Percentiles rank a stretch among this genome's conserved stretches.
phyloP scores from a whole-genome alignment of 2,329 filamentous ascomycete genomes.

The Phyllachora maydis region DNA sequence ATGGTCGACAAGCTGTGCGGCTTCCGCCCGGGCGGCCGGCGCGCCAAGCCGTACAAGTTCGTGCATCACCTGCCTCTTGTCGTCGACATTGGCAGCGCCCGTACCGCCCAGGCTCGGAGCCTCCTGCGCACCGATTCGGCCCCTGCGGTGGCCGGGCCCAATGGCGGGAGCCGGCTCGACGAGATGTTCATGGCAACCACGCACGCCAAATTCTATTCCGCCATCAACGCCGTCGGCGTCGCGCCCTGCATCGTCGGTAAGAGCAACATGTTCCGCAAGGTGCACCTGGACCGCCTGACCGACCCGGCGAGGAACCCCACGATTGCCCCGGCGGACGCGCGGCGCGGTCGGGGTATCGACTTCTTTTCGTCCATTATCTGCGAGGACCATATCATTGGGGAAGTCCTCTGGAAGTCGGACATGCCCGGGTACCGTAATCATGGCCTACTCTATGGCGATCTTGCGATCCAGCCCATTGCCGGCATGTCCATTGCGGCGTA shows the following conservation, averaged over 20 bases:
- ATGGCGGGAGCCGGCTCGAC: constrained; percentile 61
- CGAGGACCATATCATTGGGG: constrained; percentile 90
- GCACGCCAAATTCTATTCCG: constrained; percentile 93
- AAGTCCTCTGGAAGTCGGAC: constrained; percentile 62
- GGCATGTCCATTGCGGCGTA: constrained; percentile 63
- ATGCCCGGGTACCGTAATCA: constrained; percentile 55
- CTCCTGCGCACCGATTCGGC: constrained; percentile 4
- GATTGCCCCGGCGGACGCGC: constrained; percentile 14
- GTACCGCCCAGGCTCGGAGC: too few species aligned
- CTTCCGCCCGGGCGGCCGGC: constrained; percentile 24
- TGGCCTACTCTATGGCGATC: constrained; percentile 62
- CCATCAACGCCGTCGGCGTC: constrained; percentile 81
- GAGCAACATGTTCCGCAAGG: constrained; percentile 94
- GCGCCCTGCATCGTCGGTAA: constrained; percentile 93
- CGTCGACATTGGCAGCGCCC: constrained; percentile 57
- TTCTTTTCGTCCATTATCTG: constrained; percentile 93
- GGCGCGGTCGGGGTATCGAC: constrained; percentile 51
- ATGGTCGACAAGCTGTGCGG: constrained; percentile 83
- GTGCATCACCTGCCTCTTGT: constrained; percentile 86
- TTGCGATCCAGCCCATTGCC: constrained; percentile 77
- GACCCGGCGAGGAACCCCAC: constrained; percentile 22
- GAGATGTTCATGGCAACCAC: constrained; percentile 88
- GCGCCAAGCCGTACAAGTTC: constrained; percentile 55
- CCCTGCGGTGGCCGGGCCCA: neutral
- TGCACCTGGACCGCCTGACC: constrained; percentile 63